Conservation (phyloP, 177 flowering plant genomes). For the Vitis hybrid region DNA sequence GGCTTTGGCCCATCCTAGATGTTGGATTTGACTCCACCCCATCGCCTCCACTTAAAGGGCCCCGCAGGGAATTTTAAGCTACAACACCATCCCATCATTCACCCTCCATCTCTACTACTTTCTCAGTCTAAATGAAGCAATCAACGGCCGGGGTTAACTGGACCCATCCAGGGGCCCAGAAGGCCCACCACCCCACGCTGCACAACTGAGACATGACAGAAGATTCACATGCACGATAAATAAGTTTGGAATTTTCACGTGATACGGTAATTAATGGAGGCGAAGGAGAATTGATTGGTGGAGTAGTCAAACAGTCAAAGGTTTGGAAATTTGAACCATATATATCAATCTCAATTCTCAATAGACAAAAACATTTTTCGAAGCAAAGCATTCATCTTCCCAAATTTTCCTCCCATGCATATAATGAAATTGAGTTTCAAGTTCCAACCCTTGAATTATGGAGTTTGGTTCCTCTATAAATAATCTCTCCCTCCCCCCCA, state of each 20-base stretch:
- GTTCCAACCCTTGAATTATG: constrained; percentile 16
- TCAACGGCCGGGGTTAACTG: no score
- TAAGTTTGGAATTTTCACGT: no score
- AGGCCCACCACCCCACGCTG: no score
- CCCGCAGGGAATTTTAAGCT: not conserved
- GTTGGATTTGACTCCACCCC: constrained; percentile 16
- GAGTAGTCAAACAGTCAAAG: constrained; percentile 4
- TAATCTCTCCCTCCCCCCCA: no score
- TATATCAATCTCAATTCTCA: not conserved
- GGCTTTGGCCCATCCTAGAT: constrained; percentile 8
- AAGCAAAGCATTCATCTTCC: not conserved
- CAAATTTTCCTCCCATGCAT: not conserved
- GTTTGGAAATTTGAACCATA: not conserved
- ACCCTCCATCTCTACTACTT: no score
- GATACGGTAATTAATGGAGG: not conserved
- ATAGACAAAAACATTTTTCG: not conserved
- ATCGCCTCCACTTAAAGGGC: not conserved
- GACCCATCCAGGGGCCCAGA: no score
- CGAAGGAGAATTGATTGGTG: not conserved
- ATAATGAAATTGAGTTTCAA: constrained; percentile 8
- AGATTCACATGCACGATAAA: no score
- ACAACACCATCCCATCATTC: not conserved
- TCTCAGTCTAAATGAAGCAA: no score
- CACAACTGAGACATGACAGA: no score
- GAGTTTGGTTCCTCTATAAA: constrained; percentile 3